phyloP scores from a whole-genome alignment of 768 basidiomycete species.

The Cystobasidiopsis lactophilus region DNA sequence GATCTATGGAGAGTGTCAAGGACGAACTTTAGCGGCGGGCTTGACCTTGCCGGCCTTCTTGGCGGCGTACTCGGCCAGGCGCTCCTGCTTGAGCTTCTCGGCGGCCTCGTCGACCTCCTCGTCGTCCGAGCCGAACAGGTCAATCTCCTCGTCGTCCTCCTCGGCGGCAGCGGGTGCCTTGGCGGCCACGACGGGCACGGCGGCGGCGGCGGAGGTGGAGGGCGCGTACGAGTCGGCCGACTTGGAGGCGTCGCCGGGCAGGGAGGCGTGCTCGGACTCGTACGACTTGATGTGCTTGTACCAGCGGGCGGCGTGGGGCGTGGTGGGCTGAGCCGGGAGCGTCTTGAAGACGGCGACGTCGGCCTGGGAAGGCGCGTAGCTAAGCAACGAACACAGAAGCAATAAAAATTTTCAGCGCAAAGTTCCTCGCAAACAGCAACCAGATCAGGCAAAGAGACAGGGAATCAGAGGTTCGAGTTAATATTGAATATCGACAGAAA shows the following conservation, averaged over 20 bases:
- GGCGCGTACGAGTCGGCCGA: conserved; percentile 47
- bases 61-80: conserved; percentile 74
- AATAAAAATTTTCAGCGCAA: too few relatives aligned
- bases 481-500: too few relatives aligned
- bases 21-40: conserved; percentile 55
- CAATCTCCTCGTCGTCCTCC: conserved; percentile 52
- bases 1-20: conserved; percentile 4
- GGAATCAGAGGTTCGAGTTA: too few relatives aligned
- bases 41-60: conserved; percentile 86
- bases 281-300: conserved; percentile 85
- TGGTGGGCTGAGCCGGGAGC: conserved; percentile 40
- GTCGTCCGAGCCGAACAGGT: conserved; percentile 69
- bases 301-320: conserved; percentile 69
- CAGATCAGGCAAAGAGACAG: too few relatives aligned
- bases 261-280: conserved; percentile 46
- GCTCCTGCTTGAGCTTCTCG: conserved; percentile 69
- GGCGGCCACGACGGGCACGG: conserved; percentile 25
- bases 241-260: conserved; percentile 68
- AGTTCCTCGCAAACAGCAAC: too few relatives aligned
- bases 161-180: conserved; percentile 27
- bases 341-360: conserved; percentile 78
- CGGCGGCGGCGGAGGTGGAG: conserved; percentile 32
- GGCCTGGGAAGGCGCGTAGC: conserved; percentile 78
- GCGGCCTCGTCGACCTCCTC: conserved; percentile 68
- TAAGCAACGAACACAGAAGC: conserved; percentile 24